Percentiles rank a stretch among this genome's conserved stretches.
phyloP scores from a whole-genome alignment of 345 rosid genomes.

The Fremontodendron californicum region DNA sequence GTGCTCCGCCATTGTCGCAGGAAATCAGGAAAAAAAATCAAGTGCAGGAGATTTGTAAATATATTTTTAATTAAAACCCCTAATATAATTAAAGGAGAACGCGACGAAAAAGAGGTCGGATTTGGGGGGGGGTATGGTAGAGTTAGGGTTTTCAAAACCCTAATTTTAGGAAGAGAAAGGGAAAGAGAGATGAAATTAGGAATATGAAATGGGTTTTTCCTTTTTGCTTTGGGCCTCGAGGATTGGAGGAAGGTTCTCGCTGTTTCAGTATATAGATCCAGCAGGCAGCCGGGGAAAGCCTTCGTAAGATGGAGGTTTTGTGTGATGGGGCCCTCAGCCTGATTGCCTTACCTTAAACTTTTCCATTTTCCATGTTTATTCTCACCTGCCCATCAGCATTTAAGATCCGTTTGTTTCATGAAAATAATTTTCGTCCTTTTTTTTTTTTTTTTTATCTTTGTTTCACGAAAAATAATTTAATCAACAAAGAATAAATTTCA shows the following conservation, averaged over 20 bases:
- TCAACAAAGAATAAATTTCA: too few relatives aligned
- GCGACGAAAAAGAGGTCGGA: background rate
- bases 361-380: too few relatives aligned
- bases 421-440: too few relatives aligned
- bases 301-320: too few relatives aligned
- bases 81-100: background rate
- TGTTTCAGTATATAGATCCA: too few relatives aligned
- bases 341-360: too few relatives aligned
- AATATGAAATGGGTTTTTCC: background rate
- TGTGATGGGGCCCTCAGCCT: too few relatives aligned
- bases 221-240: background rate
- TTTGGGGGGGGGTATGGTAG: background rate
- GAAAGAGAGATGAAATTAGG: background rate
- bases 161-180: background rate
- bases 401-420: too few relatives aligned
- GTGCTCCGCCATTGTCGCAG: constrained; percentile 77
- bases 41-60: background rate
- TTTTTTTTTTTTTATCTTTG: too few relatives aligned
- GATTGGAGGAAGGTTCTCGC: background rate
- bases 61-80: background rate
- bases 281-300: too few relatives aligned
- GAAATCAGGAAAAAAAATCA: background rate
- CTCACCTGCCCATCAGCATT: too few relatives aligned
- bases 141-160: background rate
- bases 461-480: too few relatives aligned